Conservation (phyloP, 192 early-diverging fungal genomes). For the Backusella australiensis region DNA sequence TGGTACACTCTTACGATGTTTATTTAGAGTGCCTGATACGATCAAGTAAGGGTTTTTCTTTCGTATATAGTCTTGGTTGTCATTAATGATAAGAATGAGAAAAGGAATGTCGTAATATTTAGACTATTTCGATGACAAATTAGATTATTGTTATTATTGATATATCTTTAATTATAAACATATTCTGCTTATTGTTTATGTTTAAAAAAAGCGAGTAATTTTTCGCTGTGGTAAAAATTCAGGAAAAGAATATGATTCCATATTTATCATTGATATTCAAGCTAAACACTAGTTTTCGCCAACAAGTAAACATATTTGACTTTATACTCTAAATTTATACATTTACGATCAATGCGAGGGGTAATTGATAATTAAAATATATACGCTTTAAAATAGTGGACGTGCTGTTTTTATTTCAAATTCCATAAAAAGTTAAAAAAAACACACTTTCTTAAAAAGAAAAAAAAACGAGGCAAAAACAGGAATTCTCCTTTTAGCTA, state of each 20-base stretch:
- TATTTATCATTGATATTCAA: neutral
- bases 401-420: neutral
- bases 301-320: neutral
- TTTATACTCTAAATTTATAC: neutral
- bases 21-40: no score
- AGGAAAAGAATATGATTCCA: neutral
- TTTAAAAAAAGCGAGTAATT: neutral
- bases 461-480: neutral
- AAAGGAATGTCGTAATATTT: neutral
- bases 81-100: neutral
- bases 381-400: neutral
- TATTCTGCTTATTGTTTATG: neutral
- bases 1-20: no score
- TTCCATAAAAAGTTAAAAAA: neutral
- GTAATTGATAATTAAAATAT: neutral
- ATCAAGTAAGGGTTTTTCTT: no score
- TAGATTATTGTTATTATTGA: neutral
- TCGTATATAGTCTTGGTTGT: neutral
- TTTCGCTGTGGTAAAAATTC: neutral
- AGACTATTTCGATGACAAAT: neutral
- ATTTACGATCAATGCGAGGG: neutral
- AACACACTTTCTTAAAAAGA: neutral
- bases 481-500: neutral
- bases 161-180: neutral
- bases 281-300: neutral